Base-by-base conservation (phyloP, 257 asterid species). In the Penstemon newberryi region DNA sequence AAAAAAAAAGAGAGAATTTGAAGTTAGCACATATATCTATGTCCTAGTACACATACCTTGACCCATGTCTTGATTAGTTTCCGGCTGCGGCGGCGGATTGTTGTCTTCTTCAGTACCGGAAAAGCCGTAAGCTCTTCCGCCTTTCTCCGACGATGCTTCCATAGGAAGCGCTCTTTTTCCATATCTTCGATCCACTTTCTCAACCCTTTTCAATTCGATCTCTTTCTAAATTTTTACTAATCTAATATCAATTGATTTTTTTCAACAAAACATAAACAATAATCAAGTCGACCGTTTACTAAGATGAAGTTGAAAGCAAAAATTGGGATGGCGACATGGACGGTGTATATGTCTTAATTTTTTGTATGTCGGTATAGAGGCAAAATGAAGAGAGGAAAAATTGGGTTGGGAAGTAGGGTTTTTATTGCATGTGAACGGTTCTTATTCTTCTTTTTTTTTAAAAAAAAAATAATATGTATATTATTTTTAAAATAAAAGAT, bases 141-240 rank as follows among this genome's bases (percentile, higher is more conserved):
- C 69, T 66, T 56, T 63, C 66, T 51, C 73, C 83, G 78, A 66
- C 82, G 85, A 43, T 43, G 85, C 80, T 80, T 80, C 85, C 88
- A 69, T 51, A 3, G 80, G 82, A 71, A 80, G 81, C 51, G 82
- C 63, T 72, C 83, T 75, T 78, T 80, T 82, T 72, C 84, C 84
- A 85, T 80, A 76, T 77, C 86, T 54, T 71, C 69, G 84, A 85
- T 85, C 86, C 91, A 82, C 87, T 64, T 75, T 84, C 12, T 61
- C 9, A 58, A n/a, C 13, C 59, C 37, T 39, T 71, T n/a, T 63
- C n/a, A 12, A 25, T 25, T 25, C 33, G 33, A 25, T 59, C 36
- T 44, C 8, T 55, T 45, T 36, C 5, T 54, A 15, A 18, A 13
- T 41, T 15, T 8, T 33, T 3, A 60, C 0, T 44, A 36, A 13